phyloP scores from a whole-genome alignment of 2,329 filamentous ascomycete genomes.

The Colletotrichum salicis region DNA sequence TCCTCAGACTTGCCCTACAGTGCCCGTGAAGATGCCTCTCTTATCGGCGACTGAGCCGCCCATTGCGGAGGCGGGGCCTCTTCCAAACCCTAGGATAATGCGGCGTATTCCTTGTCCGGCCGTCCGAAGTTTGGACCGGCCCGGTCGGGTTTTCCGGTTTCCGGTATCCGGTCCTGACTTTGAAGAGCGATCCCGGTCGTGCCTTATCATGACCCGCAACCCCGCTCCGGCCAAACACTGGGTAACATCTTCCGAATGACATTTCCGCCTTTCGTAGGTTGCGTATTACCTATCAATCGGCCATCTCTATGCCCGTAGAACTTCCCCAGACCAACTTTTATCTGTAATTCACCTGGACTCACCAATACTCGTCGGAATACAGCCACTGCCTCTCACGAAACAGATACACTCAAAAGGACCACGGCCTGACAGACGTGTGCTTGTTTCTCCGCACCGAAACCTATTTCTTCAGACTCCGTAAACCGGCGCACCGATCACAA shows the following conservation, averaged over 20 bases:
- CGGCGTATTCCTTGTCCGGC: slow-evolving; percentile 1
- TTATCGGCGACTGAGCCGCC: neutral
- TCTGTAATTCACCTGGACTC: neutral
- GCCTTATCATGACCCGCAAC: slow-evolving; percentile 31
- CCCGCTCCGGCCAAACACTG: slow-evolving; percentile 18
- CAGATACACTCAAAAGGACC: neutral
- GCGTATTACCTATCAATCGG: slow-evolving; percentile 20
- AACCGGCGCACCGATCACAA: neutral
- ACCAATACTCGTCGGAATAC: neutral
- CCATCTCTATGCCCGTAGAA: neutral
- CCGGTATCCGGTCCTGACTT: slow-evolving; percentile 28
- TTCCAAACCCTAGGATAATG: neutral
- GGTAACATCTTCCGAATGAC: slow-evolving; percentile 10
- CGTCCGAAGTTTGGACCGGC: slow-evolving; percentile 22
- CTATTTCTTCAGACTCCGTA: neutral
- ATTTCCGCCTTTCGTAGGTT: slow-evolving; percentile 22
- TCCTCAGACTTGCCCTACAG: neutral
- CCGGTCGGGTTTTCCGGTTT: slow-evolving; percentile 15
- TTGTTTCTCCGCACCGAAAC: neutral
- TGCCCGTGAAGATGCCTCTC: neutral
- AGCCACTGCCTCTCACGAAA: neutral
- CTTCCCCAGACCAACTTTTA: neutral
- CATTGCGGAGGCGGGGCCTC: neutral
- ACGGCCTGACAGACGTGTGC: neutral
- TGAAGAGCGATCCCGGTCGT: slow-evolving; percentile 26